Base-by-base conservation (phyloP, 768 basidiomycete species). In the Amanita thiersii region DNA sequence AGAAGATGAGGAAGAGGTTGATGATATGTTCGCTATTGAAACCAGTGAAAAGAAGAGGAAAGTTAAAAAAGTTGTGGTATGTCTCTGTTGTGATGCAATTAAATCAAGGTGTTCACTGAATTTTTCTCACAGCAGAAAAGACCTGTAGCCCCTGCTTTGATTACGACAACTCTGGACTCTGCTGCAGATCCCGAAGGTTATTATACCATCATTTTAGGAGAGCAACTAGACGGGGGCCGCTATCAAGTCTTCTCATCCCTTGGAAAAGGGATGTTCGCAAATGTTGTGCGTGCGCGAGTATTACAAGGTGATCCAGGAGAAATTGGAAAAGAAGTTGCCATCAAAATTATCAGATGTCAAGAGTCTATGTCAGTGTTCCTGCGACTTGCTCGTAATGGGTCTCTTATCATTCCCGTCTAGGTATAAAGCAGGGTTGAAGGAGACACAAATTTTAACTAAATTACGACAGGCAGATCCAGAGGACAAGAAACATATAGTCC, bases 181-280 rank as follows among this genome's bases (percentile, higher is more conserved):
- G 90, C 86, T 4, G 83, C 94, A 24, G 96, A 98, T 60, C 57
- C 86, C 0, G 96, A 99, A 62, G 96, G 96, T 1, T 98, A 98
- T 59, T 99, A 98, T 57, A 79, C 80, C 44, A 77, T 96, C 39
- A 89, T 93, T 39, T 77, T 97, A 11, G 96, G 94, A 32, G 96
- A 99, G 62, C 81, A 90, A 45, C 70, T 99, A 12, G 93, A 96
- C 54, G 77, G 81, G 19, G 92, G 88, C 4, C 77, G 86, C 30
- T 99, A 98, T 57, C 90, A 96, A 58, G 90, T 99, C 7, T 92
- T 86, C 50, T 90, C 89, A 36, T 87, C 79, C 36, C 70, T 98
- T n/a, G 96, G 96, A 12, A 93, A 94, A 58, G 96, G 96, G 36
- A 99, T 99, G 94, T 99, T 98, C 58, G 91, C 92, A 36, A 90